Conservation (phyloP, 169 alveolate species). For the Plasmodium billcollinsi region DNA sequence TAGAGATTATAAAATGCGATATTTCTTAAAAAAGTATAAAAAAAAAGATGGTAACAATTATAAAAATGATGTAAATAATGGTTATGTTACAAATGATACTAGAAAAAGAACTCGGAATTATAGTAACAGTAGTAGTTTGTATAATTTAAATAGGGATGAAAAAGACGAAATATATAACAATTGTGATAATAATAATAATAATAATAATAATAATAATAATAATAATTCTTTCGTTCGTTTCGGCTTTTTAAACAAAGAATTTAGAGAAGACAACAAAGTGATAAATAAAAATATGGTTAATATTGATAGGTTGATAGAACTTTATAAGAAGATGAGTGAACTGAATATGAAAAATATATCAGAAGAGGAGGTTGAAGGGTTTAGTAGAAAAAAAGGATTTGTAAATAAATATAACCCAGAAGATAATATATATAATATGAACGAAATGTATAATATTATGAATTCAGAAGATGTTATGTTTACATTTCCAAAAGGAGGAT, state of each 20-base stretch:
- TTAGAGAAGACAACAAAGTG: neutral
- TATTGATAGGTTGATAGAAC: constrained; percentile 28
- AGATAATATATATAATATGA: constrained; percentile 2
- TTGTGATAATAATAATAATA: too few species aligned
- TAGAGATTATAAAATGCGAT: constrained; percentile 65
- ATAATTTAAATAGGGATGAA: too few species aligned
- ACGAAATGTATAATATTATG: neutral
- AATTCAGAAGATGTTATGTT: neutral
- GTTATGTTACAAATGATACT: neutral
- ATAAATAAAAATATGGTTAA: constrained; percentile 15
- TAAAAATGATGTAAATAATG: neutral
- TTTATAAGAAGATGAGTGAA: constrained; percentile 42
- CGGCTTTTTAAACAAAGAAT: neutral
- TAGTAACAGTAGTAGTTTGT: neutral
- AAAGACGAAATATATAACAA: too few species aligned
- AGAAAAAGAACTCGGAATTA: neutral
- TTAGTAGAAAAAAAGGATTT: too few species aligned
- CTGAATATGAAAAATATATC: constrained; percentile 9
- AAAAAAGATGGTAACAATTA: neutral
- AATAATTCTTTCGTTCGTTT: neutral
- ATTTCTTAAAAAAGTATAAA: neutral
- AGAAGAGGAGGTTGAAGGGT: neutral
- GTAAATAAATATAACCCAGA: neutral
- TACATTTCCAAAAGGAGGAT: too few species aligned
- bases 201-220: too few species aligned